Base-by-base conservation (phyloP, 2,329 filamentous ascomycete genomes). In the Chalara sp. region DNA sequence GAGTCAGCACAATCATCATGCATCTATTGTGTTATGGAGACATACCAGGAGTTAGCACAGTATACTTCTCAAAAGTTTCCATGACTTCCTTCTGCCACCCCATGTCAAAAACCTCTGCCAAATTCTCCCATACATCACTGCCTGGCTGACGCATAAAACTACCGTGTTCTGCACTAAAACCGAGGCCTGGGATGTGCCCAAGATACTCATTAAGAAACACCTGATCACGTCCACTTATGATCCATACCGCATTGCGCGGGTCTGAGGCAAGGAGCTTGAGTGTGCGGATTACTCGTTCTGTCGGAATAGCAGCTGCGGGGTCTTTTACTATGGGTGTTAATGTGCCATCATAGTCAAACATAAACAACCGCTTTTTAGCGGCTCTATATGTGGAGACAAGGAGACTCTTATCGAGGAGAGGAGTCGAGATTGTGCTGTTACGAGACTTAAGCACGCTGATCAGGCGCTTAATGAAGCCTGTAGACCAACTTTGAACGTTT, bases 341-440 rank as follows among this genome's bases (percentile, higher is more conserved):
- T 0, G 93, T 99, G 45, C 93, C 93, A 66, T 99, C 93, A 63
- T 99, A 99, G 71, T 99, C 93, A 65, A 97, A 96, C 88, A 99
- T 92, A 74, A 97, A 96, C 3, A 99, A 76, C 8, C 93, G 83
- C 69, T 87, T 89, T 55, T 79, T 79, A 4, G 89, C 83, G 39
- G 78, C 73, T 53, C 83, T 81, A 68, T 96, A 97, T 53, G 84
- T 84, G 49, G 77, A 72, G 37, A 95, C 73, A 58, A 96, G 70
- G 55, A 81, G 76, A 4, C 82, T 76, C 35, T 84, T 83, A 65
- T 97, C 90, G 21, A 97, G 80, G 1, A 86, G 77, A 0, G 92
- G 92, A 1, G 92, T 97, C 4, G 85, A 81, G 52, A 86, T 80
- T 8, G 83, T 80, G 53, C 86, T 83, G 58, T 86, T 85, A 61